phyloP scores from a whole-genome alignment of 257 asterid genomes.

The Primulina eburnea region DNA sequence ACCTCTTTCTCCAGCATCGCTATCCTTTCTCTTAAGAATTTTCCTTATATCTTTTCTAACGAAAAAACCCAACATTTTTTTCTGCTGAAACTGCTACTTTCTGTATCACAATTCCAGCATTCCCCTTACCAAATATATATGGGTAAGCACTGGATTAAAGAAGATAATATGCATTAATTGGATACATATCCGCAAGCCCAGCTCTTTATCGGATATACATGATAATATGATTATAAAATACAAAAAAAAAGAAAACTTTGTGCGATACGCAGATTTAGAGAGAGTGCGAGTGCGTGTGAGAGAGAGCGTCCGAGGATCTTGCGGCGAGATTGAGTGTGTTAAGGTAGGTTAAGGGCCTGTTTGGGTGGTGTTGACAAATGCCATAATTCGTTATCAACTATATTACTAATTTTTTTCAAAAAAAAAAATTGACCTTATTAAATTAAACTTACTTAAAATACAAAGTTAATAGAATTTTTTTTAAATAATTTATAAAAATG shows the following conservation, averaged over 20 bases:
- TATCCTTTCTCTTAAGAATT: slow-evolving; percentile 91
- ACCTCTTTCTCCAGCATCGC: slow-evolving; percentile 98
- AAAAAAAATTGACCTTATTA: too few species aligned
- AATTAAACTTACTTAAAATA: too few species aligned
- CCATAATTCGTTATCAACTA: too few species aligned
- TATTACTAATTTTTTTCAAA: too few species aligned
- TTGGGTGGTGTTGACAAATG: too few species aligned
- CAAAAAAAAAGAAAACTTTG: slow-evolving; percentile 21
- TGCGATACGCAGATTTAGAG: slow-evolving; percentile 35
- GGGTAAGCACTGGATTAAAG: slow-evolving; percentile 7
- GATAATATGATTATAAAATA: not conserved
- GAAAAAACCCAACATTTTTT: slow-evolving; percentile 59
- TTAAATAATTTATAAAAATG: too few species aligned
- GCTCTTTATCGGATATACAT: not conserved
- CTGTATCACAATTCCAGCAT: slow-evolving; percentile 27
- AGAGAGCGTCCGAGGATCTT: slow-evolving; percentile 29
- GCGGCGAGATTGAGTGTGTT: slow-evolving; percentile 50
- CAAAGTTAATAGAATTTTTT: too few species aligned
- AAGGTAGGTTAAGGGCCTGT: slow-evolving; percentile 16
- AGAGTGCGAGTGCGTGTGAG: slow-evolving; percentile 12
- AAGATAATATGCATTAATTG: slow-evolving; percentile 20
- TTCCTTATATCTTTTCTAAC: slow-evolving; percentile 71
- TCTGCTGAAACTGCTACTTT: slow-evolving; percentile 16
- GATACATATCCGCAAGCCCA: slow-evolving; percentile 23
- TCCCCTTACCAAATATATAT: slow-evolving; percentile 22